Base-by-base conservation (phyloP, 768 basidiomycete genomes). In the Leccinum variicolor region DNA sequence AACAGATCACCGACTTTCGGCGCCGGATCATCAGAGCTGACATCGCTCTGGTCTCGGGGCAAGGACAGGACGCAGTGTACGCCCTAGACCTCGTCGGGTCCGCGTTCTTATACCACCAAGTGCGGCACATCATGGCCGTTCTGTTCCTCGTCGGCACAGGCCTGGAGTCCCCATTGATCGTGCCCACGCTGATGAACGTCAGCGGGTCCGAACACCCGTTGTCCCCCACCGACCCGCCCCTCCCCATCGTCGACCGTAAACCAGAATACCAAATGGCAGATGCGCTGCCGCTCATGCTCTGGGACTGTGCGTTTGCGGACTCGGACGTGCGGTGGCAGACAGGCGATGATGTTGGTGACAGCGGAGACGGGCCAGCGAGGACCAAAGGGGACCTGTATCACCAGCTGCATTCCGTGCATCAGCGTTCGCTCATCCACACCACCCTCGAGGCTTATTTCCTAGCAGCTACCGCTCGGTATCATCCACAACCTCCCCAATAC, bases 251-350 rank as follows among this genome's bases (percentile, higher is more conserved):
- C 26, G 78, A 83, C 56, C 72, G 81, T 52, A 95, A 94, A 69
- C 96, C 96, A 3, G 83, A 85, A 50, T 98, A 98, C 69, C 87
- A 90, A 64, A 98, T 98, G 91, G 94, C 94, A 7, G 90, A 95
- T 62, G 88, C 84, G 1, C 78, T 97, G 0, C 95, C 96, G 1
- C 82, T 99, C 39, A 82, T 98, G 73, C 83, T 98, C 14, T 96
- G 94, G 90, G 87, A 92, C 25, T 95, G 94, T 66, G 84, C 78
- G 1, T 98, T 92, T 71, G 74, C 79, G 31, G 81, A 81, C 26
- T 76, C 74, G 17, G 84, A 85, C 39, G 78, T 95, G 8, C 75
- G 78, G 54, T 98, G 96, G 95, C 81, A 84, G 52, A 84, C 81
- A 3, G 82, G 82, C 21, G 75, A 73, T 5, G 75, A 43, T 43